Conservation (phyloP, 2,329 filamentous ascomycete genomes). For the Penicillium psychrosexuale region DNA sequence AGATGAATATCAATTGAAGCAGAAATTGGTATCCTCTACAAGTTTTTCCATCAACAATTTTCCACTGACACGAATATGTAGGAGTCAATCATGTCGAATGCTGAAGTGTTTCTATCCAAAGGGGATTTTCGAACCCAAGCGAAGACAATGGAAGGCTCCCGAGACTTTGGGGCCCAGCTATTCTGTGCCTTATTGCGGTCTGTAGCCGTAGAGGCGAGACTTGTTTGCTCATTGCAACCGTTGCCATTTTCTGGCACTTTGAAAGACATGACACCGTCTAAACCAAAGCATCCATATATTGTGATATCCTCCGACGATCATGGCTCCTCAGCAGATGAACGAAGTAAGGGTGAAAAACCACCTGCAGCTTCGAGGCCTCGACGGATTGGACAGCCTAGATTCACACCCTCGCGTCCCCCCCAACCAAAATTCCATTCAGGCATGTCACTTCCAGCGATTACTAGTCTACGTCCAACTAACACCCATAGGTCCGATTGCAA, state of each 20-base stretch:
- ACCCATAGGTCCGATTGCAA: conserved; percentile 37
- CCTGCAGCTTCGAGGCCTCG: conserved; percentile 22
- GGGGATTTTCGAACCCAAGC: conserved; percentile 72
- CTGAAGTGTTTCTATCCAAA: conserved; percentile 66
- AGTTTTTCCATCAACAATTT: conserved; percentile 8
- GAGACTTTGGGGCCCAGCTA: conserved; percentile 84
- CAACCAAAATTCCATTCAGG: conserved; percentile 18
- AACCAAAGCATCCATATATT: conserved; percentile 39
- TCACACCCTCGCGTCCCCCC: conserved; percentile 23
- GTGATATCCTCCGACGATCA: conserved; percentile 37
- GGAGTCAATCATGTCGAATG: conserved; percentile 60
- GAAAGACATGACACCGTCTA: conserved; percentile 44
- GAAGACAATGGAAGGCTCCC: conserved; percentile 68
- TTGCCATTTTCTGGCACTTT: conserved; percentile 62
- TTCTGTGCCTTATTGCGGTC: conserved; percentile 83
- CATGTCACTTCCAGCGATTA: conserved; percentile 9
- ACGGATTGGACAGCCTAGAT: conserved; percentile 39
- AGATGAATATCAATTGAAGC: conserved; percentile 57
- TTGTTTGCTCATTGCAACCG: conserved; percentile 87
- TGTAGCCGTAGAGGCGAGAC: conserved; percentile 74
- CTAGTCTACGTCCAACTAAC: conserved; percentile 12
- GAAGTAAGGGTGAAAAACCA: conserved; percentile 9
- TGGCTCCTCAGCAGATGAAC: conserved; percentile 31
- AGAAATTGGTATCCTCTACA: conserved; percentile 45
- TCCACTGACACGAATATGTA: conserved; percentile 20